Evolutionary conservation across 768 basidiomycete species (phyloP), one percentile per base, ranked within the genome.

Genomic region (Kwoniella pini): DNA sequence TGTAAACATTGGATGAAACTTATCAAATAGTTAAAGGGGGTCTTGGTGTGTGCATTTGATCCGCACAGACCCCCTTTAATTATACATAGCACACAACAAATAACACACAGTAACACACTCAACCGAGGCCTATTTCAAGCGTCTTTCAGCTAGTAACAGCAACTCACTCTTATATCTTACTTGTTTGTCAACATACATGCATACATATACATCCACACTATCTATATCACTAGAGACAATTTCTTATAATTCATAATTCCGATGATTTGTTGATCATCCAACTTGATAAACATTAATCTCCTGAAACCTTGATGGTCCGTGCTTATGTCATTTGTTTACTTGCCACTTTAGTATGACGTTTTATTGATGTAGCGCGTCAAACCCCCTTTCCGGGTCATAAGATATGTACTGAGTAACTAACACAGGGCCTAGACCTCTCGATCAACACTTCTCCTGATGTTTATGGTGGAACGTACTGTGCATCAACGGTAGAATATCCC

Each of bases 1-100:
- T 50, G 48, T 50, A 31, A 31, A 50, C 48, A 26, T 46, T 11
- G 19, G 50, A 54, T 54, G 52, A 54, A 54, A 54, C 52, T 33
- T 9, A 36, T 36, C 5, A 10, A 11, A 27, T 26, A 15, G n/a
- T 15, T 17, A 43, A 43, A 28, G 52, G 36, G 38, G 36, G 19
- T 11, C 12, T 24, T 31, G 27, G 38, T 28, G 52, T 54, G 52
- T 42, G 36, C 52, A 31, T 54, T 54, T 40, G 52, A 54, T 54
- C 38, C 52, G 52, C 52, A 54, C 52, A 54, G 52, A 54, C 36
- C 52, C 19, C 19, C 38, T 13, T 4, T 10, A 19, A 2, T 19
- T 21, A 33, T 11, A 22, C 17, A 33, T 1, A 51, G 1, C 30
- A 9, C n/a, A 28, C 22, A 11, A 6, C 19, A 7, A 5, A 38